Evolutionary conservation across 768 basidiomycete genomes (phyloP).

Genomic region (Russula sp.): DNA sequence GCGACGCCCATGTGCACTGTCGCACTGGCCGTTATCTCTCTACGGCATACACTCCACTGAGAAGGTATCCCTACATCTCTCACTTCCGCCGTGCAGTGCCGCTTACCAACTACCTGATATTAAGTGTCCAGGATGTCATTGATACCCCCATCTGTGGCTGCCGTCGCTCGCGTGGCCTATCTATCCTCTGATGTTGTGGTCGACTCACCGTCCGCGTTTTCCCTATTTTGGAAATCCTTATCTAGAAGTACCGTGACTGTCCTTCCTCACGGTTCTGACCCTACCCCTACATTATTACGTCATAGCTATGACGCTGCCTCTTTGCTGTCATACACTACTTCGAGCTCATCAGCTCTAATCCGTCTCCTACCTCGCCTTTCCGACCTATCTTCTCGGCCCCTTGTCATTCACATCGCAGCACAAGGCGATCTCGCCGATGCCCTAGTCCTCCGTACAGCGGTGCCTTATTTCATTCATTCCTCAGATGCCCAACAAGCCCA

Average conservation of each 20-base stretch:
- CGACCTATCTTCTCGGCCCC: constrained; percentile 55
- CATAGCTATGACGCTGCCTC: constrained; percentile 30
- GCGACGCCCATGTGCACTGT: not conserved
- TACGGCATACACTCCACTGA: not conserved
- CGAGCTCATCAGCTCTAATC: constrained; percentile 46
- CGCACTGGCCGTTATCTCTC: not conserved
- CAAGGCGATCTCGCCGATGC: constrained; percentile 65
- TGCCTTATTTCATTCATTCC: constrained; percentile 80
- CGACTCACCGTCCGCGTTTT: constrained; percentile 38
- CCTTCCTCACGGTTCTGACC: constrained; percentile 61
- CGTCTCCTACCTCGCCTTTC: constrained; percentile 64
- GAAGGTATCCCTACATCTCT: not conserved
- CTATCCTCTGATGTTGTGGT: constrained; percentile 63
- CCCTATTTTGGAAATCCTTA: constrained; percentile 43
- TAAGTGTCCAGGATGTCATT: constrained; percentile 2
- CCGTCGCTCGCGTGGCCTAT: constrained; percentile 66
- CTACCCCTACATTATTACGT: constrained; percentile 50
- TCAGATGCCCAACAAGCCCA: constrained; percentile 74
- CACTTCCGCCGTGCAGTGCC: not conserved
- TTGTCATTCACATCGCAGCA: constrained; percentile 69
- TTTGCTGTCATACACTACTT: constrained; percentile 55
- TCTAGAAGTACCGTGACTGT: constrained; percentile 33
- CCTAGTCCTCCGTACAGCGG: constrained; percentile 68
- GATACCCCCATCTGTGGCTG: constrained; percentile 28
- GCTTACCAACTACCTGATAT: not conserved